Evolutionary conservation across 106 monocot genomes (phyloP), one percentile per base, ranked within the genome.

Genomic region (Hemerocallis citrina): DNA sequence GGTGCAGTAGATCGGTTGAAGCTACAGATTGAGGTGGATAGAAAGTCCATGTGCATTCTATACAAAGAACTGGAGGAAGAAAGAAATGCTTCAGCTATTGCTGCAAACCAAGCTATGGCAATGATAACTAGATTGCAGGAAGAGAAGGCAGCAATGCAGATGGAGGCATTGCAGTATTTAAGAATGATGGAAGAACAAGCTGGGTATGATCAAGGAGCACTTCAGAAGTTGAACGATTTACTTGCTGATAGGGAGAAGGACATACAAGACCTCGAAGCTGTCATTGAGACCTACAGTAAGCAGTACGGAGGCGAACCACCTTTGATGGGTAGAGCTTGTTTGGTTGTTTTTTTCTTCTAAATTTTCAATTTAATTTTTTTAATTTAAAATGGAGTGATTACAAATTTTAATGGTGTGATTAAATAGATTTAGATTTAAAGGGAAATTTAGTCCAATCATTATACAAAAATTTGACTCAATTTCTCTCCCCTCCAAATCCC

Each of bases 111-210:
- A 62, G 81, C 96, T 20, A 91, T 98, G 96, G 83, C 86, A 11
- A 98, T 98, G 96, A 98, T 98, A 34, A 98, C 73, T 51, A 87
- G 87, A 65, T 73, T 98, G 79, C 96, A 98, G 64, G 86, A 98
- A 70, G 96, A 98, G 67, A 98, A 91, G 66, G 96, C 96, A n/a
- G 37, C 81, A 6, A 86, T 96, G 80, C 90, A 96, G 43, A 84
- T 96, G 86, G 90, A 96, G 70, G 86, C 84, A 6, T 75, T 87
- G 68, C 96, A 96, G 50, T 91, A 96, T 51, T 62, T 79, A 52
- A 87, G 96, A 42, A 81, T 91, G 96, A 91, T 96, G 96, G 96
- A 96, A 76, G 84, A 96, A 35, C 90, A 91, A 73, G 69, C 81
- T 11, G 91, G 84, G 55, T 88, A 91, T 44, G 91, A 96, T 64